Conservation (phyloP, 2,329 filamentous ascomycete species). For the Ophiostoma piceae region DNA sequence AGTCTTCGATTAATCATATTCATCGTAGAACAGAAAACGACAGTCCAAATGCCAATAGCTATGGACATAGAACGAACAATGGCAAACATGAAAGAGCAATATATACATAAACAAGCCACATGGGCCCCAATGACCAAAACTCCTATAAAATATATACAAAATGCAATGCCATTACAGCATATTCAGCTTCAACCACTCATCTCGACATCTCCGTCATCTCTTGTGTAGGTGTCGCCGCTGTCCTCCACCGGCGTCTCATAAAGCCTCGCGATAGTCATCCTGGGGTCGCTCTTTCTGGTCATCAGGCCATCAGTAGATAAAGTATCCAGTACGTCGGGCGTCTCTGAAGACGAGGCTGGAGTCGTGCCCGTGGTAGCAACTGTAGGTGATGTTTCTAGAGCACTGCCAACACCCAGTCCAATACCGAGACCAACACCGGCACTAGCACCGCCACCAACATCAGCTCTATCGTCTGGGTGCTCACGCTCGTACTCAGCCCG, state of each 20-base stretch:
- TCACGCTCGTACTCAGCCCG: slow-evolving; percentile 49
- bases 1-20: background rate
- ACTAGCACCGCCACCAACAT: background rate
- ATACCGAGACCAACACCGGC: background rate
- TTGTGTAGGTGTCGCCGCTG: background rate
- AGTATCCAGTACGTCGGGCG: background rate
- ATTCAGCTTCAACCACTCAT: background rate
- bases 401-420: background rate
- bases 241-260: background rate
- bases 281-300: background rate
- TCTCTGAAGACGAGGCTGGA: background rate
- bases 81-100: background rate
- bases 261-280: background rate
- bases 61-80: background rate
- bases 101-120: background rate
- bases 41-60: background rate
- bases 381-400: background rate
- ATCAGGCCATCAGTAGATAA: background rate
- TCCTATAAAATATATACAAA: background rate
- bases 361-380: background rate
- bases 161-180: background rate
- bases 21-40: background rate
- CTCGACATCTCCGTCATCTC: background rate
- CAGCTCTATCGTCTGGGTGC: slow-evolving; percentile 42
- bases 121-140: background rate